Evolutionary conservation across 176 grass and related monocot species (phyloP).

Genomic region (Cenchrus purpureus): DNA sequence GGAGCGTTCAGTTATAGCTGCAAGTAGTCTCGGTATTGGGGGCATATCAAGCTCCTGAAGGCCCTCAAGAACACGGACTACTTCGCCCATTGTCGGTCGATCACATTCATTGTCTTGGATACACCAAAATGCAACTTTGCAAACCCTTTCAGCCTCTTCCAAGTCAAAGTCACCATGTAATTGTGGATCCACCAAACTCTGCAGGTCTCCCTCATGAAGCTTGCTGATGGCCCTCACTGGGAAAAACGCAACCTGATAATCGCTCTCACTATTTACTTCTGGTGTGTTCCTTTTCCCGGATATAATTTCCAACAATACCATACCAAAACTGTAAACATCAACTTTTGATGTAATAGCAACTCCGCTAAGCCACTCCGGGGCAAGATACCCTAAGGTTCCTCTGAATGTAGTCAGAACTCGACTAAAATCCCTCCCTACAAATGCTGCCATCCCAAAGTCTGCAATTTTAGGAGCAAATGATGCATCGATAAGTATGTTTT

Average conservation of each 20-base stretch:
- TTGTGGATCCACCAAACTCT: background rate
- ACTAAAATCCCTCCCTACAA: constrained; percentile 65
- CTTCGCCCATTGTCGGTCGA: constrained; percentile 45
- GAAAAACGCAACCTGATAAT: constrained; percentile 1
- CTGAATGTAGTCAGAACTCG: constrained; percentile 59
- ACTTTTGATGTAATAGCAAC: constrained; percentile 52
- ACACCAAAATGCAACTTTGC: constrained; percentile 29
- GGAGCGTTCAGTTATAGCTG: background rate
- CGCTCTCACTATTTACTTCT: background rate
- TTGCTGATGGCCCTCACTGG: constrained; percentile 39
- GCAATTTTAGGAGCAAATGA: constrained; percentile 63
- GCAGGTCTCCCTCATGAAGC: background rate
- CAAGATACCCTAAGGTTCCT: constrained; percentile 70
- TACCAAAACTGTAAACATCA: constrained; percentile 68
- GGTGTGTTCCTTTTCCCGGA: constrained; percentile 43
- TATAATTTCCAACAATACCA: constrained; percentile 66
- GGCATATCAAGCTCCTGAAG: background rate
- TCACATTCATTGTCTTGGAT: constrained; percentile 8
- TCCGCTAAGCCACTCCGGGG: constrained; percentile 62
- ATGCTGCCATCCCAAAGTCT: constrained; percentile 72
- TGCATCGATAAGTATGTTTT: constrained; percentile 51
- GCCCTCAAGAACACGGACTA: constrained; percentile 45
- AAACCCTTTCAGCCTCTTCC: background rate
- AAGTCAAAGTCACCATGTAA: background rate
- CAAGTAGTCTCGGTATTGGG: background rate